These are phyloP conservation scores for Solanum microdontum DNA, from an alignment of 257 asterid species.

Conservation along the genomic window DNA sequence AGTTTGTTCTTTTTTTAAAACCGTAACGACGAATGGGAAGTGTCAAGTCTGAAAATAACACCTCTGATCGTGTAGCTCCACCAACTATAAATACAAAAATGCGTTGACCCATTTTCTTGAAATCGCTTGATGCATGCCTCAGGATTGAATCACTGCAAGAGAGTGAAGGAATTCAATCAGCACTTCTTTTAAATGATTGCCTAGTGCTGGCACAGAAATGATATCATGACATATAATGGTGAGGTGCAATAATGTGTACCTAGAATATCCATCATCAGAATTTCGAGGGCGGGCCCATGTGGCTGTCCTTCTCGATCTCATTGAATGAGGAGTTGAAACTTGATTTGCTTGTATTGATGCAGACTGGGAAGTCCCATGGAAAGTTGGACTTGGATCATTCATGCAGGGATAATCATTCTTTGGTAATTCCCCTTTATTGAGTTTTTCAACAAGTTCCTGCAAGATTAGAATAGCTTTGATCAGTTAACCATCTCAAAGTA, in stretches of 20 bases:
- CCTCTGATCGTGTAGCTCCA: constrained; percentile 99
- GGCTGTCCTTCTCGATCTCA: constrained; percentile 87
- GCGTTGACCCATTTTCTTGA: constrained; percentile 95
- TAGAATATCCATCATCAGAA: constrained; percentile 97
- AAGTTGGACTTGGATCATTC: constrained; percentile 93
- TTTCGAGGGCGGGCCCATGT: constrained; percentile 98
- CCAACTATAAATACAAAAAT: constrained; percentile 94
- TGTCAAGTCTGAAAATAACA: constrained; percentile 8
- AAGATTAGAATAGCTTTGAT: constrained; percentile 7
- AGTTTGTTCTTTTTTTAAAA: background rate
- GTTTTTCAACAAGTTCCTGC: constrained; percentile 85
- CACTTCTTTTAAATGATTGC: background rate
- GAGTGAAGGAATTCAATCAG: constrained; percentile 1
- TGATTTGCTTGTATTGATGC: constrained; percentile 46
- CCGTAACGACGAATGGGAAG: background rate
- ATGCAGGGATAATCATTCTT: constrained; percentile 83
- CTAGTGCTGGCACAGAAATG: background rate
- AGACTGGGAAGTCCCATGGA: constrained; percentile 51
- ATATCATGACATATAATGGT: background rate
- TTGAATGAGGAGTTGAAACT: constrained; percentile 71
- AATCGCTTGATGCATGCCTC: constrained; percentile 91
- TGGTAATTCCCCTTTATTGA: constrained; percentile 77
- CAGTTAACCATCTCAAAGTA: background rate
- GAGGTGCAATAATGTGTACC: constrained; percentile 29
- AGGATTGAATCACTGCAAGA: constrained; percentile 74